phyloP scores from a whole-genome alignment of 176 grass and related monocot genomes.

The Echinochloa phyllopogon region DNA sequence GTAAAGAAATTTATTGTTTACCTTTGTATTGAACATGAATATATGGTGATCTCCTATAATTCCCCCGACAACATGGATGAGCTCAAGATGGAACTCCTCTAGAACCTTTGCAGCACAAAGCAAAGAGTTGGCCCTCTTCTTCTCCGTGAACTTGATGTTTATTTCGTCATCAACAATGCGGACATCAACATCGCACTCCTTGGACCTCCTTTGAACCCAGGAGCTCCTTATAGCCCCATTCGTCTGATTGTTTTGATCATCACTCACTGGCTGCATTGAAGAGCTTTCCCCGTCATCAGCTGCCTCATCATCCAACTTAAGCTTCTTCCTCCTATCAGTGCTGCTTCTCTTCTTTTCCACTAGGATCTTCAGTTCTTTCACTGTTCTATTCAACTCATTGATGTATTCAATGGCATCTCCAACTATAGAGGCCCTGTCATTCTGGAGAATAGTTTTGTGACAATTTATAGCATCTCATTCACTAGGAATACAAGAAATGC shows the following conservation, averaged over 20 bases:
- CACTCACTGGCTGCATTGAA: constrained; percentile 50
- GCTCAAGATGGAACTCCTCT: constrained; percentile 70
- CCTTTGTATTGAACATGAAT: constrained; percentile 91
- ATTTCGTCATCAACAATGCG: constrained; percentile 77
- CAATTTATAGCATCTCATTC: constrained; percentile 32
- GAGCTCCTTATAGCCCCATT: constrained; percentile 67
- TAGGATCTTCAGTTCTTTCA: constrained; percentile 69
- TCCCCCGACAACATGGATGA: constrained; percentile 66
- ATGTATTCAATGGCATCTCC: constrained; percentile 95
- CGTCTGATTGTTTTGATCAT: constrained; percentile 50
- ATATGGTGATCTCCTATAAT: constrained; percentile 70
- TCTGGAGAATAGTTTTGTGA: constrained; percentile 45
- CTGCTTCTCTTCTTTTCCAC: constrained; percentile 65
- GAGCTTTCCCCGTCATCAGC: constrained; percentile 71
- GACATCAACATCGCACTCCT: constrained; percentile 73
- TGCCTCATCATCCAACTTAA: constrained; percentile 57
- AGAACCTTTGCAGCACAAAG: constrained; percentile 63
- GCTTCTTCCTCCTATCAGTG: constrained; percentile 58
- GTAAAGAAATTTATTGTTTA: constrained; percentile 30
- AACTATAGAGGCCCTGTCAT: constrained; percentile 83
- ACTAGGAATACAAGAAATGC: constrained; percentile 18
- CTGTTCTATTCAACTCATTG: constrained; percentile 76
- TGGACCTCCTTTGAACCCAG: constrained; percentile 70
- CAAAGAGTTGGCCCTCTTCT: constrained; percentile 68
- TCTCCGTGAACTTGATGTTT: constrained; percentile 77